These are phyloP conservation scores for Coccinonectria pachysandricola DNA, from an alignment of 2,329 filamentous ascomycete species.

Conservation along the genomic window DNA sequence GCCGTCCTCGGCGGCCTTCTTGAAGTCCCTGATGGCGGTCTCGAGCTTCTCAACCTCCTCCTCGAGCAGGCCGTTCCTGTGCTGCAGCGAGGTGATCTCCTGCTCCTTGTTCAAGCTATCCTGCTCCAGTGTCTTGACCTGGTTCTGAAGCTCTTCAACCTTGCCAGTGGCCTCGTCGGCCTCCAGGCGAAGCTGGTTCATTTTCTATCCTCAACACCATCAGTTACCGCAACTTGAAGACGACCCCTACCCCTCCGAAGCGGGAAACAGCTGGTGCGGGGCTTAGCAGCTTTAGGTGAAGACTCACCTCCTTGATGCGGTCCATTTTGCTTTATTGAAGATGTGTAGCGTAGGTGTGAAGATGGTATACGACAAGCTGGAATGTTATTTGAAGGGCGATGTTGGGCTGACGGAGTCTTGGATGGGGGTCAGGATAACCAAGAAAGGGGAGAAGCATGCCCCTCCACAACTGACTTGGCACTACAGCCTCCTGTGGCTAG, in stretches of 20 bases:
- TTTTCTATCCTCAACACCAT: conserved; percentile 58
- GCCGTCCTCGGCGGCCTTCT: conserved; percentile 76
- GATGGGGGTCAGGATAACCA: conserved; percentile 23
- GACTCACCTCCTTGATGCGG: conserved; percentile 78
- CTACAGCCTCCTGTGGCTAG: conserved; percentile 20
- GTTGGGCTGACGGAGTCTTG: conserved; percentile 20
- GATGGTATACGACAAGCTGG: conserved; percentile 18
- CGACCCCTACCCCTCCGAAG: conserved; percentile 22
- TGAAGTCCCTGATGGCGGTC: conserved; percentile 70
- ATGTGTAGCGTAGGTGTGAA: conserved; percentile 4
- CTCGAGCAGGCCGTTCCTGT: conserved; percentile 92
- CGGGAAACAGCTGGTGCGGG: conserved; percentile 18
- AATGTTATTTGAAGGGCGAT: conserved; percentile 23
- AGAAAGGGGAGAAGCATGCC: conserved; percentile 29
- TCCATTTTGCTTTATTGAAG: conserved; percentile 51
- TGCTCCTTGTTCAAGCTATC: conserved; percentile 96
- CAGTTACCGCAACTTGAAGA: too few relatives aligned
- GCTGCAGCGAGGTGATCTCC: conserved; percentile 89
- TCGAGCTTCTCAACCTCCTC: conserved; percentile 88
- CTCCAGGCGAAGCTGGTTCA: conserved; percentile 89
- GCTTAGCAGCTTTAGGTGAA: too few relatives aligned
- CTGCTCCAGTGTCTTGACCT: conserved; percentile 85
- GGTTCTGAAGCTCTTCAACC: conserved; percentile 76
- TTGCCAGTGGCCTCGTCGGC: conserved; percentile 74
- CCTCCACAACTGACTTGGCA: conserved; percentile 23